phyloP scores from a whole-genome alignment of 2,329 filamentous ascomycete genomes.

The Fusarium pseudoanthophilum region DNA sequence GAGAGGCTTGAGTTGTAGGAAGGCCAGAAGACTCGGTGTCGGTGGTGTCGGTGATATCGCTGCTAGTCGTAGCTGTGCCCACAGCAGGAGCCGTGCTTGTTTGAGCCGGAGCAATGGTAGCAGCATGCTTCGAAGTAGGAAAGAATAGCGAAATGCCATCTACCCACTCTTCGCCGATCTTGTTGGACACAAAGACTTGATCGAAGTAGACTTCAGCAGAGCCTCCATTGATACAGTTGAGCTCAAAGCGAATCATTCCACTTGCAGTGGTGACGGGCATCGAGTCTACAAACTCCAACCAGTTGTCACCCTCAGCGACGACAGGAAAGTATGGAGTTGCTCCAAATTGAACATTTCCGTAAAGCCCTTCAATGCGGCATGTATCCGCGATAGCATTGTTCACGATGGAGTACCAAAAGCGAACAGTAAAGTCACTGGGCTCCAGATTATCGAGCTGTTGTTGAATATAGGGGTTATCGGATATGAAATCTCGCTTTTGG shows the following conservation, averaged over 20 bases:
- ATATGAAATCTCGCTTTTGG: conserved; percentile 4
- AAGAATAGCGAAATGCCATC: conserved; percentile 35
- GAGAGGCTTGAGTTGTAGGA: neutral
- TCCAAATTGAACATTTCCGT: conserved; percentile 24
- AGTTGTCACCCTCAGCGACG: neutral
- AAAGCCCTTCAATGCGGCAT: conserved; percentile 36
- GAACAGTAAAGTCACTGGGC: conserved; percentile 34
- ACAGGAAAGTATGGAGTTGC: conserved; percentile 37
- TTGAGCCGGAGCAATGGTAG: conserved; percentile 9
- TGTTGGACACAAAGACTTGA: conserved; percentile 40
- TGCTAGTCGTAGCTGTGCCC: neutral
- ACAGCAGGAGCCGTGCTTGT: conserved; percentile 8
- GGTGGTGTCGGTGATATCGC: neutral
- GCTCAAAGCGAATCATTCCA: conserved; percentile 34
- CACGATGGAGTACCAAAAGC: conserved; percentile 35
- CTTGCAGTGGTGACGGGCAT: conserved; percentile 27
- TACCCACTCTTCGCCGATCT: conserved; percentile 28
- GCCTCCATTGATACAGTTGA: conserved; percentile 30
- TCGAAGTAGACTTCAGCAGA: conserved; percentile 38
- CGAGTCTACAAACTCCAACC: conserved; percentile 25
- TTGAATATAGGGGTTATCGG: conserved; percentile 27
- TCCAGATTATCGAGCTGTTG: conserved; percentile 32
- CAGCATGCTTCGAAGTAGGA: conserved; percentile 17
- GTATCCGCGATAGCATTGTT: conserved; percentile 28
- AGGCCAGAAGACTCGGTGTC: neutral